Evolutionary conservation across 1,284 basidiomycete genomes (phyloP).

Genomic region (Moesziomyces sp.): DNA sequence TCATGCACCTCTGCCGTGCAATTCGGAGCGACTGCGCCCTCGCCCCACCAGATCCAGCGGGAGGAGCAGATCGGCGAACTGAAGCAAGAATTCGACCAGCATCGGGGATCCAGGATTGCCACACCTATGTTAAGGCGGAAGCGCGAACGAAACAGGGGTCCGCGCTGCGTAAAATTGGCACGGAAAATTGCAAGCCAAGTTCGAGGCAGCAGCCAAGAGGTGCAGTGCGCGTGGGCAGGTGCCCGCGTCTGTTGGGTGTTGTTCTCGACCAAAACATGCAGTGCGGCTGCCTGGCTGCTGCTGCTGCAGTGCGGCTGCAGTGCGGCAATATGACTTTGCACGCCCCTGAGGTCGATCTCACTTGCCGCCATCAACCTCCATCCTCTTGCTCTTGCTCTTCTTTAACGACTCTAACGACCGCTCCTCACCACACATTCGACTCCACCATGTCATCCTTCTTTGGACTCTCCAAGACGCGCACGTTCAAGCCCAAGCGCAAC

Average conservation of each 20-base stretch:
- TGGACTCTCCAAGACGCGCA: conserved; percentile 77
- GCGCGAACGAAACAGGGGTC: too few species aligned
- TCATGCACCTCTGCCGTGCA: not conserved
- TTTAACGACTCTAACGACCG: not conserved
- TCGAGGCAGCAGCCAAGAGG: not conserved
- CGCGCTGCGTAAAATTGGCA: not conserved
- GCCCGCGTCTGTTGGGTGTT: not conserved
- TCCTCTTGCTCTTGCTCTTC: not conserved
- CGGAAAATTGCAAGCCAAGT: not conserved
- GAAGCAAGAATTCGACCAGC: too few species aligned
- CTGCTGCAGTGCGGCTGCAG: too few species aligned
- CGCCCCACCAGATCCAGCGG: too few species aligned
- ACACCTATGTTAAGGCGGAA: too few species aligned
- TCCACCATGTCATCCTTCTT: conserved; percentile 60
- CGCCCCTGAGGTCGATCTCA: not conserved
- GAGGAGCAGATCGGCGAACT: too few species aligned
- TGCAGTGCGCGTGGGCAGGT: not conserved
- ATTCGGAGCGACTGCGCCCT: too few species aligned
- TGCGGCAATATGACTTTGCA: not conserved
- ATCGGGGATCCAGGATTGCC: too few species aligned
- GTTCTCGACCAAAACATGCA: not conserved
- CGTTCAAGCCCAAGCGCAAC: conserved; percentile 96
- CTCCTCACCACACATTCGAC: not conserved
- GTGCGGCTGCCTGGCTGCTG: too few species aligned
- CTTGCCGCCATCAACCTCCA: not conserved